Conservation (phyloP, 2,329 filamentous ascomycete genomes). For the Passalora sequoiae region DNA sequence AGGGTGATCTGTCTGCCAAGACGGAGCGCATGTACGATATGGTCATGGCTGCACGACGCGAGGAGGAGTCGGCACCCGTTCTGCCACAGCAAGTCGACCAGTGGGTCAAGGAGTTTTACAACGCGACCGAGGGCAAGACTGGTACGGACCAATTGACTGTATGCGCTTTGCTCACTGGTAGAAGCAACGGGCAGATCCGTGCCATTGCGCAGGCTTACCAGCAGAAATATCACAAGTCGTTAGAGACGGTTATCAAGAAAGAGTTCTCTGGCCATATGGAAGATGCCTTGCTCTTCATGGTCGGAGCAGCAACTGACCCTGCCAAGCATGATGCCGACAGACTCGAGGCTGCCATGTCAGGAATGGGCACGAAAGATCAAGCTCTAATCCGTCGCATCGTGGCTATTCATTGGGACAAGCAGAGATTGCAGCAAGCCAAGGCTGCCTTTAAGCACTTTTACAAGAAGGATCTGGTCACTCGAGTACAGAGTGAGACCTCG, state of each 20-base stretch:
- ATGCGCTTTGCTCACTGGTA: constrained; percentile 68
- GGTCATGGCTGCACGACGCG: constrained; percentile 66
- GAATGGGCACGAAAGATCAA: constrained; percentile 78
- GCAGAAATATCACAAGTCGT: constrained; percentile 61
- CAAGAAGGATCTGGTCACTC: constrained; percentile 58
- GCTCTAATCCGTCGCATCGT: constrained; percentile 74
- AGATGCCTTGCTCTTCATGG: constrained; percentile 71
- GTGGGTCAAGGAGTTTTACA: constrained; percentile 72
- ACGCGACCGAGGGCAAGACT: constrained; percentile 63
- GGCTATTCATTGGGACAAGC: constrained; percentile 74
- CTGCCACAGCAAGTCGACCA: constrained; percentile 67
- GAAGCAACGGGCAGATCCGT: constrained; percentile 76
- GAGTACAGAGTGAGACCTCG: constrained; percentile 71
- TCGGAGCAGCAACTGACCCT: constrained; percentile 71
- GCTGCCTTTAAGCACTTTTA: constrained; percentile 69
- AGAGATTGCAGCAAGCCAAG: constrained; percentile 70
- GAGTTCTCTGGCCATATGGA: constrained; percentile 93
- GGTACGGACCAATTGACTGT: constrained; percentile 68
- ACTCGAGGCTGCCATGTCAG: constrained; percentile 83
- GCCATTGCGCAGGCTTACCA: constrained; percentile 74
- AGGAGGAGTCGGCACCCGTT: constrained; percentile 72
- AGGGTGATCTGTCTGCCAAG: constrained; percentile 75
- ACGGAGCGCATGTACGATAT: constrained; percentile 82
- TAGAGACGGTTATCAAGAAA: constrained; percentile 70
- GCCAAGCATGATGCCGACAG: constrained; percentile 76